A percentile compares a stretch with the other conserved stretches of the same genome.
These are phyloP conservation scores for Fulvia fulva DNA, from an alignment of 2,329 filamentous ascomycete species.

Conservation along the genomic window DNA sequence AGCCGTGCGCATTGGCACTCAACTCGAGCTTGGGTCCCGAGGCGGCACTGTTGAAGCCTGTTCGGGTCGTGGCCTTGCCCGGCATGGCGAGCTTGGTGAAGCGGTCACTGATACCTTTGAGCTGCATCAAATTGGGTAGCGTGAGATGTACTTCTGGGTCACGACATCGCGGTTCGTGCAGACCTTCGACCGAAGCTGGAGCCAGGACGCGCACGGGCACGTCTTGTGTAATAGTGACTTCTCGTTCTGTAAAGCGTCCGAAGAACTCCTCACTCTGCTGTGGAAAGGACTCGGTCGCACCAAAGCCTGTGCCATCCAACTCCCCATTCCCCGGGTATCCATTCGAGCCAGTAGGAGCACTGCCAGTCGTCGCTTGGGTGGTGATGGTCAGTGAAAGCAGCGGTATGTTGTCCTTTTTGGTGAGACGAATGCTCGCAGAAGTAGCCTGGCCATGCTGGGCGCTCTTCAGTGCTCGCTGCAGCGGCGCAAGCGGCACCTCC, in stretches of 20 bases:
- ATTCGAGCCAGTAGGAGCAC: constrained; percentile 35
- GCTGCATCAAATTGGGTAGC: constrained; percentile 77
- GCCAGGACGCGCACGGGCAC: constrained; percentile 90
- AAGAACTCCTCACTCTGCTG: constrained; percentile 35
- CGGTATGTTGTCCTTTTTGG: constrained; percentile 85
- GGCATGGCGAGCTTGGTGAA: constrained; percentile 77
- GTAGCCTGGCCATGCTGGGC: constrained; percentile 65
- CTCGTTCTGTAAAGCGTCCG: constrained; percentile 65
- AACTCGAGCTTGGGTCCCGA: constrained; percentile 68
- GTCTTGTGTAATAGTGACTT: constrained; percentile 91
- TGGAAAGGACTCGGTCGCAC: constrained; percentile 17
- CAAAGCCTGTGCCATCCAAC: constrained; percentile 36
- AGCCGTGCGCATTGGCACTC: constrained; percentile 91
- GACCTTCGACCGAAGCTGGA: constrained; percentile 77
- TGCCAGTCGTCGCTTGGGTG: constrained; percentile 61
- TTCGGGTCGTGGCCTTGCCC: constrained; percentile 32
- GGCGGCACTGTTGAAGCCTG: constrained; percentile 34
- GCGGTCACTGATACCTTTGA: constrained; percentile 91
- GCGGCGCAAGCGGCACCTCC: constrained; percentile 81
- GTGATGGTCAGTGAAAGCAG: constrained; percentile 87
- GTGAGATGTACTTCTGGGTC: constrained; percentile 94
- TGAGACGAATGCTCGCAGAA: constrained; percentile 79
- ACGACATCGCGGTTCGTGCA: constrained; percentile 85
- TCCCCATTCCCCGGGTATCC: constrained; percentile 22
- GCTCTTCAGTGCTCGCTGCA: constrained; percentile 88